Evolutionary conservation across 2,329 filamentous ascomycete species (phyloP), one percentile per base, ranked within the genome.

Genomic region (Meredithiella fracta): DNA sequence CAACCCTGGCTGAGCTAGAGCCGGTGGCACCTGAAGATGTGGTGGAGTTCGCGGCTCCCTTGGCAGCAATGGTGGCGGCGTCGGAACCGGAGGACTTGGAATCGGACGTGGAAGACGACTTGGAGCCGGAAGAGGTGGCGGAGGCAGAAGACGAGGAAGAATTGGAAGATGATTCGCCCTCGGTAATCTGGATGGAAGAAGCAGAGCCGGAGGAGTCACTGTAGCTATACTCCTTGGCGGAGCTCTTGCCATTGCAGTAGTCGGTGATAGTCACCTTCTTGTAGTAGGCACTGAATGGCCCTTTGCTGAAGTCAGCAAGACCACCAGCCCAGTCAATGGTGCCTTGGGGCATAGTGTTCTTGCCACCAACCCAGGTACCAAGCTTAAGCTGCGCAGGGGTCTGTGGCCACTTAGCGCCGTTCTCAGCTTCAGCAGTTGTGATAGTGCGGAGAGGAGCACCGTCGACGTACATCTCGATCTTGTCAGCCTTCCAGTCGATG

Each of bases 271-370:
- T 72, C 62, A 80, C 65, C 64, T 68, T 72, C 71, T 78, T 71
- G 75, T 80, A 80, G 71, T 74, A 74, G 63, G 70, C 77, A 55
- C 67, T 64, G 69, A 76, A 78, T 58, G 77, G 77, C 59, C 66
- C 74, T 62, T 76, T 61, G 61, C 62, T 62, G 64, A 77, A 79
- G 65, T 78, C 67, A 61, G 76, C 63, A 64, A 82, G 80, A 57
- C 83, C 83, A 51, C 82, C 82, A 49, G 82, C 82, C 83, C 83
- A 86, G 55, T 77, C 65, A 57, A 83, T 73, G 23, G 80, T 83
- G 51, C 82, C 81, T 59, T 69, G 59, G n/a, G 73, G 66, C 61
- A 75, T 66, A 62, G 72, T 63, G 3, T 69, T 66, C 54, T 71
- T 68, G 61, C 75, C 76, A 22, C 69, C 74, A 47, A 74, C 67